phyloP scores from a whole-genome alignment of 2,329 filamentous ascomycete species.

The Rhynchosporium agropyri region DNA sequence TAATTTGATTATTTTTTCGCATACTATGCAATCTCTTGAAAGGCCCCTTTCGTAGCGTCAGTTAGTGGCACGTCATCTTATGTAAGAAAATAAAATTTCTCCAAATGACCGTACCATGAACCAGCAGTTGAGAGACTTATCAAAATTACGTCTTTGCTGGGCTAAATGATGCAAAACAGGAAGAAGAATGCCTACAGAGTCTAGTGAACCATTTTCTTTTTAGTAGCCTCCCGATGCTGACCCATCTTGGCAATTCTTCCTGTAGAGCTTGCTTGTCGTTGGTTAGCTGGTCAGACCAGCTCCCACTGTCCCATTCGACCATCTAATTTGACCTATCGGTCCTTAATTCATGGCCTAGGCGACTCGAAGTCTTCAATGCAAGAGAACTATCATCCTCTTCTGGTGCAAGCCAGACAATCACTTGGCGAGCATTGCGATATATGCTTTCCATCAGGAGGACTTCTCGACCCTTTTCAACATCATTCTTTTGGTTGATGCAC shows the following conservation, averaged over 20 bases:
- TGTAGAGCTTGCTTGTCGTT: conserved; percentile 1
- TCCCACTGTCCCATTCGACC: not conserved
- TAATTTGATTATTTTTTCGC: too few species aligned
- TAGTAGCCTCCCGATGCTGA: conserved; percentile 15
- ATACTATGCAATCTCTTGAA: conserved; percentile 24
- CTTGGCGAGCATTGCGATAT: not conserved
- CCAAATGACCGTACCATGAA: too few species aligned
- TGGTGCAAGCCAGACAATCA: not conserved
- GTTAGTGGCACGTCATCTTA: not conserved
- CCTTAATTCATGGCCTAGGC: not conserved
- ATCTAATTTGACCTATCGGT: not conserved
- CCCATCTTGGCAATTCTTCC: conserved; percentile 6
- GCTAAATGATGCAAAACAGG: not conserved
- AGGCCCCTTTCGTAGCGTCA: conserved; percentile 4
- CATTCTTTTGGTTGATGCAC: not conserved
- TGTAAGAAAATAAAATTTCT: too few species aligned
- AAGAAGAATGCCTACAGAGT: conserved; percentile 16
- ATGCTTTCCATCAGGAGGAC: not conserved
- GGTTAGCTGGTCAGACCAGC: not conserved
- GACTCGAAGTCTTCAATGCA: conserved; percentile 20
- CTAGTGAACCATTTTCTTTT: conserved; percentile 23
- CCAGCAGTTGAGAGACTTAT: too few species aligned
- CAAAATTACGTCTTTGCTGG: not conserved
- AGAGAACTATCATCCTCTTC: conserved; percentile 18
- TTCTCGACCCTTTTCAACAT: not conserved